Conservation (phyloP, 257 asterid species). For the Solanum paucissectum region DNA sequence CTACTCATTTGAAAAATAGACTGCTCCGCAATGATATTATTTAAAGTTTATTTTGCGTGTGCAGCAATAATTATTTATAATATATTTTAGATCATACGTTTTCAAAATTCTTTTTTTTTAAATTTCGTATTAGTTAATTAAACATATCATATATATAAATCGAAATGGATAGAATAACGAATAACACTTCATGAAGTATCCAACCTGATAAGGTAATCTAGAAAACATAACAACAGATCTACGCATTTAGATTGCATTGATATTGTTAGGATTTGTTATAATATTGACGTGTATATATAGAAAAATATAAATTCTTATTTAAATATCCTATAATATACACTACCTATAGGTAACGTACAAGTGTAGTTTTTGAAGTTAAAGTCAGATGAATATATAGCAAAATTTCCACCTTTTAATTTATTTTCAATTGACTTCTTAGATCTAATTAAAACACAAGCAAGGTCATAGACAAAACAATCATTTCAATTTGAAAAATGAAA, state of each 20-base stretch:
- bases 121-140: background rate
- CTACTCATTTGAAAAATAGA: background rate
- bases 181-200: background rate
- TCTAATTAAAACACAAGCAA: background rate
- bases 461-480: background rate
- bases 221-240: background rate
- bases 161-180: background rate
- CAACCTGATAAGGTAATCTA: background rate
- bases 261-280: background rate
- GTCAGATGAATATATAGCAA: background rate
- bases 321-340: background rate
- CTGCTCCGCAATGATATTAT: background rate
- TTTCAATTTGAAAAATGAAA: background rate
- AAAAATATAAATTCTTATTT: background rate
- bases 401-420: background rate
- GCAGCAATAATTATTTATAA: background rate
- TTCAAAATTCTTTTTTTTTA: rapidly evolving
- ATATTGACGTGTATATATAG: background rate
- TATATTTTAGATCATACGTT: background rate
- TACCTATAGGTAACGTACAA: background rate
- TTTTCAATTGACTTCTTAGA: background rate
- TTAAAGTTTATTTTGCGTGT: background rate
- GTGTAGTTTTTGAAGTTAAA: background rate
- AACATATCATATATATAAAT: background rate
- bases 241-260: background rate